These are phyloP conservation scores for Monilinia fructicola DNA, from an alignment of 2,329 filamentous ascomycete species.

Conservation along the genomic window DNA sequence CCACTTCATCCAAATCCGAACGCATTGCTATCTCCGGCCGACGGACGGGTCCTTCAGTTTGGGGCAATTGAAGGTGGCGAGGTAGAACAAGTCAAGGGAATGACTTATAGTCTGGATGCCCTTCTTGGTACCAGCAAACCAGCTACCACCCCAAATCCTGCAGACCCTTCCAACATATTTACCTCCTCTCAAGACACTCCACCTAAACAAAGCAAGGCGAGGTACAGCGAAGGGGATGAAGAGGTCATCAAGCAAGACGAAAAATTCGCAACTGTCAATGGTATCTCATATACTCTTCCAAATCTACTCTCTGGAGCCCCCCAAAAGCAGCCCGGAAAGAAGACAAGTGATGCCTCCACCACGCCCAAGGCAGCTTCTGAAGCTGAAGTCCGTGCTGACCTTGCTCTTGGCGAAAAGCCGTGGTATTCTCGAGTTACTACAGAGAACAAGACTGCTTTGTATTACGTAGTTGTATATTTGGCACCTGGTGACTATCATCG, in stretches of 20 bases:
- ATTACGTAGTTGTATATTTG: constrained; percentile 94
- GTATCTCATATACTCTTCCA: constrained; percentile 91
- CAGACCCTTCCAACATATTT: constrained; percentile 51
- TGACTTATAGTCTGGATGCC: constrained; percentile 95
- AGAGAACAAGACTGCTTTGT: constrained; percentile 69
- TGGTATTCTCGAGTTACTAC: constrained; percentile 69
- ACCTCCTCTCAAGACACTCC: constrained; percentile 27
- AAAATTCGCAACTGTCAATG: constrained; percentile 91
- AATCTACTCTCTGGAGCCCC: constrained; percentile 75
- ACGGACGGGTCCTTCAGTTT: constrained; percentile 88
- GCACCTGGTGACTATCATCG: constrained; percentile 98
- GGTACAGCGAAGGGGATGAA: constrained; percentile 45
- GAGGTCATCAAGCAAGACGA: constrained; percentile 77
- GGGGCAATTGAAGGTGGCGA: constrained; percentile 89
- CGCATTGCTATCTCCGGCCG: constrained; percentile 81
- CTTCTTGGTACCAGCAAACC: constrained; percentile 71
- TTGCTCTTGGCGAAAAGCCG: constrained; percentile 68
- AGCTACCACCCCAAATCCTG: constrained; percentile 39
- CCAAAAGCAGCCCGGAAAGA: constrained; percentile 41
- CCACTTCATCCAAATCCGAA: constrained; percentile 80
- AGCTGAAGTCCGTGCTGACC: constrained; percentile 78
- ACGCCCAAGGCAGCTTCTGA: constrained; percentile 68
- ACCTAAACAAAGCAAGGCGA: constrained; percentile 35
- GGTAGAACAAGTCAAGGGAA: constrained; percentile 97
- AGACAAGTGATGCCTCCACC: constrained; percentile 71